Evolutionary conservation across 768 basidiomycete species (phyloP).

Genomic region (Tremella mesenterica): DNA sequence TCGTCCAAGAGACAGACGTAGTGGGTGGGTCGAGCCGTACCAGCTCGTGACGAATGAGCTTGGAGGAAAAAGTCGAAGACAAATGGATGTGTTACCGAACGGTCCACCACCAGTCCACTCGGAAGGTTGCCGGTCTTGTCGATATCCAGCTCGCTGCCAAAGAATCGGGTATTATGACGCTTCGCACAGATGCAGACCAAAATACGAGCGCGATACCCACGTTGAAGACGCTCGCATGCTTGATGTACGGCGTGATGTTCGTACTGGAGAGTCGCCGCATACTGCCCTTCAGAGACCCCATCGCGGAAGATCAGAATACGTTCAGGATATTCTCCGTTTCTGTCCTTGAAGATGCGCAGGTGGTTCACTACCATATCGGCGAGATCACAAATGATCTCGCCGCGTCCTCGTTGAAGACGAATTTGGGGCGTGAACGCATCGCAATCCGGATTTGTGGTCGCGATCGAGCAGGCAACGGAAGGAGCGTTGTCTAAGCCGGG

Average conservation of each 20-base stretch:
- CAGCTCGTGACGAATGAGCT: slow-evolving; percentile 39
- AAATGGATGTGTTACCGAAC: slow-evolving; percentile 36
- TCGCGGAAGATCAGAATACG: slow-evolving; percentile 44
- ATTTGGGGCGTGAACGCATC: slow-evolving; percentile 32
- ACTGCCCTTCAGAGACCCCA: slow-evolving; percentile 43
- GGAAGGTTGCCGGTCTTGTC: slow-evolving; percentile 39
- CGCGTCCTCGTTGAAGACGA: slow-evolving; percentile 40
- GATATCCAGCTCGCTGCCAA: slow-evolving; percentile 21
- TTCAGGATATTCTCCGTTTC: slow-evolving; percentile 31
- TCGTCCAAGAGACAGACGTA: slow-evolving; percentile 41
- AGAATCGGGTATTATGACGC: slow-evolving; percentile 41
- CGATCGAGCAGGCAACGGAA: slow-evolving; percentile 44
- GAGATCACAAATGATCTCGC: slow-evolving; percentile 42
- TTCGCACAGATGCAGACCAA: slow-evolving; percentile 40
- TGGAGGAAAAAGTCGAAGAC: slow-evolving; percentile 44
- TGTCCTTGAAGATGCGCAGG: slow-evolving; percentile 33
- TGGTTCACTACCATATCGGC: slow-evolving; percentile 36
- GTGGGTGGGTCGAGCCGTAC: slow-evolving; percentile 43
- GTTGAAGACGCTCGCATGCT: slow-evolving; percentile 26
- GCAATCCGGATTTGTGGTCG: slow-evolving; percentile 39
- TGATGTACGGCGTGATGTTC: slow-evolving; percentile 38
- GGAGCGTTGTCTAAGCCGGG: slow-evolving; percentile 31
- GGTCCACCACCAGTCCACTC: slow-evolving; percentile 37
- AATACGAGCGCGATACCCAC: slow-evolving; percentile 23
- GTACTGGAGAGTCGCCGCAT: slow-evolving; percentile 35